Base-by-base conservation (phyloP, 352 stramenopile genomes). In the Pythium sukuiense region DNA sequence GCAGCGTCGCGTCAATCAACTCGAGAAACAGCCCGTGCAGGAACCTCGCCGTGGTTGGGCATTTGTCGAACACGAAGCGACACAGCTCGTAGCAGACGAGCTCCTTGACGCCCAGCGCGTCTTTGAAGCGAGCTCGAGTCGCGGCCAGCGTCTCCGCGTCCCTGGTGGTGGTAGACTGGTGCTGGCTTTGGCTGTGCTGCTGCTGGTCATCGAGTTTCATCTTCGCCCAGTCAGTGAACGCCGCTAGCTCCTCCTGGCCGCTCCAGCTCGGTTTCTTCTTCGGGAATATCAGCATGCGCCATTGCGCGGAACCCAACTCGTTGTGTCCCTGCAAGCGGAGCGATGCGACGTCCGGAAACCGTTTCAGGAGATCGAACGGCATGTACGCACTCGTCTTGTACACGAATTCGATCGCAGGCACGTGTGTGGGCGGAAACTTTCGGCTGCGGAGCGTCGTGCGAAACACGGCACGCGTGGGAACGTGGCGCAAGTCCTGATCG, bases 31-130 rank as follows among this genome's bases (percentile, higher is more conserved):
- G 62, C 1, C 79, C 76, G 37, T 84, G 78, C 6, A 87, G 60
- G 30, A 87, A 80, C 7, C 74, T 76, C 11, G 76, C 68, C 2
- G 79, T 85, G 3, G 79, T 85, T n/a, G 79, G 79, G 43, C 74
- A 87, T 39, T 81, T 80, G 65, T 85, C 76, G n/a, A 85, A 87
- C 13, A 87, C 54, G 13, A 87, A 71, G 0, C 79, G 72, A 6
- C 70, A 66, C 9, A 84, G 55, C 59, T 87, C 79, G 45, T 76
- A 85, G 58, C 74, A 76, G 24, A 87, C 32, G 6, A 63, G 65
- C 48, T 87, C 79, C 13, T 69, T 69, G 13, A 74, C 61, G 9
- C 50, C 63, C 0, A 87, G 61, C 14, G 68, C 43, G 1, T 61
- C 32, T 12, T 61, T 54, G 56, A 87, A 80, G 2, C 56, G 49